Base-by-base conservation (phyloP, 2,329 filamentous ascomycete species). In the Aureobasidium uvarum region DNA sequence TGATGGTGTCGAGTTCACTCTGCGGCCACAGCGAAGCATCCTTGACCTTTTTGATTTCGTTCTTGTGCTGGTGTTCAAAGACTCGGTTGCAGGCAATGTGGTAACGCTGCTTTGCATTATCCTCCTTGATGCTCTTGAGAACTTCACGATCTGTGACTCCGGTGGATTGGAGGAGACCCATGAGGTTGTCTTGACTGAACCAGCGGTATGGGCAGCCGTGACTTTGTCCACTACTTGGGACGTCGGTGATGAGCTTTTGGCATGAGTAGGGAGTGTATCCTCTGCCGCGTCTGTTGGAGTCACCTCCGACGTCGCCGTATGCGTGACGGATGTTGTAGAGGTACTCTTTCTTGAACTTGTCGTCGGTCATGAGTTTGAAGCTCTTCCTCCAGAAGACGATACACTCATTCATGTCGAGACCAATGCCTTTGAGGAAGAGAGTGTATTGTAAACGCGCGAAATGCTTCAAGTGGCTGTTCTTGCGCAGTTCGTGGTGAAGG, bases 121-220 rank as follows among this genome's bases (percentile, higher is more conserved):
- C 94, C 74, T 96, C 91, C 72, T 88, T 88, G 10, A 99, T 90
- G 0, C 88, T 90, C 68, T 89, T 88, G 50, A 98, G 75, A 23
- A 96, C 85, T 0, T 89, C 85, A 50, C 87, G 83, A 74, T 98
- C 94, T 38, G 82, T 85, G 0, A 99, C 86, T 0, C 94, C 95
- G 54, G 91, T 89, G 18, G 84, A 81, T 74, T 96, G 89, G 50
- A 96, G 81, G 69, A 98, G 78, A 0, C 85, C 77, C 31, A 89
- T 85, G 45, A 99, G 83, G 71, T 98, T 99, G 68, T 99, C 95
- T 58, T 89, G 78, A 67, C 87, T 90, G 75, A 96, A 98, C 74
- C 97, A 94, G 36, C 95, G 84, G 76, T 98, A 99, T 0, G 95
- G 95, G 74, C 95, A 99, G n/a, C 95, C 95, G 75, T 99, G 94